Conservation (phyloP, 1,139 yeast genomes). For the Meyerozyma guilliermondii region DNA sequence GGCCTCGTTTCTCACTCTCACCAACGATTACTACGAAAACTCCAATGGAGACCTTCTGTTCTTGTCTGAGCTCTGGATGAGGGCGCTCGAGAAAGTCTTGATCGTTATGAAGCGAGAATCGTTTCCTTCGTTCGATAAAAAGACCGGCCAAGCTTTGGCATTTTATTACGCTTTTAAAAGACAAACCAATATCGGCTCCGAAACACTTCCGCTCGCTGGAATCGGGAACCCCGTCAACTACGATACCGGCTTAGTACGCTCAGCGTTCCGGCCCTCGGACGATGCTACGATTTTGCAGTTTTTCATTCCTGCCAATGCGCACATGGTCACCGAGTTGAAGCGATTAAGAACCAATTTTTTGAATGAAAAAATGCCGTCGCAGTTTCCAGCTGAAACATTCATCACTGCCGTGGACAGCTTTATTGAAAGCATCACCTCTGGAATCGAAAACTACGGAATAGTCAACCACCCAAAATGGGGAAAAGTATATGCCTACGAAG, state of each 20-base stretch:
- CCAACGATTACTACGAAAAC: slow-evolving; percentile 62
- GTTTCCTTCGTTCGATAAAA: slow-evolving; percentile 53
- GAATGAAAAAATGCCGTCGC: slow-evolving; percentile 8
- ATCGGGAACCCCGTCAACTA: slow-evolving; percentile 77
- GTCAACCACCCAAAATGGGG: slow-evolving; percentile 67
- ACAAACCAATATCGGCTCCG: slow-evolving; percentile 70
- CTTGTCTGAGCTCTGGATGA: slow-evolving; percentile 50
- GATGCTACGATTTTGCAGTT: slow-evolving; percentile 80
- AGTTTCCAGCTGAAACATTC: slow-evolving; percentile 8
- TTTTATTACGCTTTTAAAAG: slow-evolving; percentile 67
- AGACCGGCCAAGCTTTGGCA: slow-evolving; percentile 47
- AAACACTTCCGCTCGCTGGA: slow-evolving; percentile 74
- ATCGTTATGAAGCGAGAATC: slow-evolving; percentile 58
- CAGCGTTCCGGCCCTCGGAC: slow-evolving; percentile 90
- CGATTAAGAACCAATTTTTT: slow-evolving; percentile 20
- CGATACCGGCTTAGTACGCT: slow-evolving; percentile 67
- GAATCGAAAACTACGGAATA: slow-evolving; percentile 61
- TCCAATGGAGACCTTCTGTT: slow-evolving; percentile 50
- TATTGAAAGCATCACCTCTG: slow-evolving; percentile 43
- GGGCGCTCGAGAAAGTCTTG: slow-evolving; percentile 52
- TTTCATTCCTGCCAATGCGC: slow-evolving; percentile 84
- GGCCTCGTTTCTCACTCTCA: slow-evolving; percentile 72
- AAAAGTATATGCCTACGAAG: slow-evolving; percentile 78
- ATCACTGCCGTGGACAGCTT: slow-evolving; percentile 23
- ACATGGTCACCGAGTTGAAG: slow-evolving; percentile 59